phyloP scores from a whole-genome alignment of 257 asterid species.

The Nemophila menziesii region DNA sequence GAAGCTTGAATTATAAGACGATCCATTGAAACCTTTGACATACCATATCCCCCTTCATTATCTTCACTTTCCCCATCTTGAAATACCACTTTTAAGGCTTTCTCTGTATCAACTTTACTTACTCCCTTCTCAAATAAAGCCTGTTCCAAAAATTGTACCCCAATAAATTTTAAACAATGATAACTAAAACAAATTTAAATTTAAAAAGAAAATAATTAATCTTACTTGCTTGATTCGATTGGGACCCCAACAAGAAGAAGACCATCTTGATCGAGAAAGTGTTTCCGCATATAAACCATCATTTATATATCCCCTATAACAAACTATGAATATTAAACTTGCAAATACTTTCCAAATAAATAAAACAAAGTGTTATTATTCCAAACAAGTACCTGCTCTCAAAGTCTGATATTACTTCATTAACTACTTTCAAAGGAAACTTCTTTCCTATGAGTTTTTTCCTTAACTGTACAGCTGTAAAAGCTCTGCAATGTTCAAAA shows the following conservation, averaged over 20 bases:
- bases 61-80: slow-evolving; percentile 31
- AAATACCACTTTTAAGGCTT: slow-evolving; percentile 60
- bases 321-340: slow-evolving; percentile 10
- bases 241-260: slow-evolving; percentile 95
- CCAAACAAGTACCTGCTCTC: slow-evolving; percentile 44
- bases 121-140: slow-evolving; percentile 59
- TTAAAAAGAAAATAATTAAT: not conserved
- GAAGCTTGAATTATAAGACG: slow-evolving; percentile 53
- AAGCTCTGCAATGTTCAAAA: slow-evolving; percentile 42
- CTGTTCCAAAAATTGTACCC: slow-evolving; percentile 16
- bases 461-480: slow-evolving; percentile 61
- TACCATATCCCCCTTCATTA: slow-evolving; percentile 32
- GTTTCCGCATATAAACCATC: slow-evolving; percentile 81
- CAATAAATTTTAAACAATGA: not conserved
- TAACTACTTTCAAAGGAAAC: slow-evolving; percentile 37
- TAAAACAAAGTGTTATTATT: not conserved
- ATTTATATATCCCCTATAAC: slow-evolving; percentile 65
- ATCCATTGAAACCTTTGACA: slow-evolving; percentile 60
- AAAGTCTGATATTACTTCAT: slow-evolving; percentile 53
- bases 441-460: slow-evolving; percentile 60
- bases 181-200: slow-evolving; percentile 1
- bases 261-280: slow-evolving; percentile 76
- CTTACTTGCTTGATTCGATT: slow-evolving; percentile 69
- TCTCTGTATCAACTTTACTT: slow-evolving; percentile 40
- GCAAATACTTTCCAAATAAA: not conserved